Evolutionary conservation across 139 green algal genomes (phyloP), one percentile per base, ranked within the genome.

Genomic region (Tetraselmis chui): DNA sequence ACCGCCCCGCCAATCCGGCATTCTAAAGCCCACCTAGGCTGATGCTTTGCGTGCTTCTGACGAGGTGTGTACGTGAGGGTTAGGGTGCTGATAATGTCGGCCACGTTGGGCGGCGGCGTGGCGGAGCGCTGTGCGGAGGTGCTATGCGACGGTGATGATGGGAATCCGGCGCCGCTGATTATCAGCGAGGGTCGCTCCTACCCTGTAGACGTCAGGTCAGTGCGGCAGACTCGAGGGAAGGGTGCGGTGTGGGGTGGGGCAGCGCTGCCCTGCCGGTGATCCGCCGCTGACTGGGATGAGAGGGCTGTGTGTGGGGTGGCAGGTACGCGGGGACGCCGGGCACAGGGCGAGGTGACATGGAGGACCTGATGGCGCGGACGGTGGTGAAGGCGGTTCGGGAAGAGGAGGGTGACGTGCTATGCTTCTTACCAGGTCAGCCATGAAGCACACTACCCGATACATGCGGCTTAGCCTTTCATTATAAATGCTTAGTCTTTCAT

Each of bases 11-110:
- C n/a, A n/a, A n/a, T n/a, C n/a, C n/a, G n/a, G n/a, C n/a, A n/a
- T n/a, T n/a, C n/a, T n/a, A n/a, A n/a, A n/a, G n/a, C n/a, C n/a
- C n/a, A n/a, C n/a, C n/a, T n/a, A n/a, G n/a, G n/a, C n/a, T 45
- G 0, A 29, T 78, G 23, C 26, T 30, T 5, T 29, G 25, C 1
- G 1, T 80, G 76, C 75, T 81, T 31, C 74, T 1, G 0, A 29
- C 75, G 27, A 67, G 80, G 76, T n/a, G n/a, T n/a, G n/a, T n/a
- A n/a, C n/a, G n/a, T n/a, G n/a, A n/a, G n/a, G 24, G 26, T 0
- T 79, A 91, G 90, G 81, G 59, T 95, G 30, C 32, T 91, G 26
- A 89, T 93, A 2, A 93, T 93, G 90, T 91, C 86, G 24, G 91
- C 91, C 26, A 95, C 91, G 26, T 84, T 94, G 30, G 88, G 91